Base-by-base conservation (phyloP, 2,329 filamentous ascomycete species). In the Ploettnerulaceae sp. region DNA sequence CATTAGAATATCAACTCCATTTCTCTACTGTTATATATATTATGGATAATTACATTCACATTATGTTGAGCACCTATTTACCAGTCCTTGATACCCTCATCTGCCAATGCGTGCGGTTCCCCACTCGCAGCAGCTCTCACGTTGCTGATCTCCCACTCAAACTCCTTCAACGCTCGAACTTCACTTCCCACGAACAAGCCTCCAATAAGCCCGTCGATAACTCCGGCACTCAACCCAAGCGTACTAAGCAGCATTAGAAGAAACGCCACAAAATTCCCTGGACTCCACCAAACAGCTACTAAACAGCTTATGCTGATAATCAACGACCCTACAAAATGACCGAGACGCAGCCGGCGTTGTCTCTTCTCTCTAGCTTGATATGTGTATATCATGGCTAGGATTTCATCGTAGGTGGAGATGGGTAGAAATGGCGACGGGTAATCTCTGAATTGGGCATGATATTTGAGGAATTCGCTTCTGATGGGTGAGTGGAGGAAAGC, bases 81-180 rank as follows among this genome's bases (percentile, higher is more conserved):
- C 60, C 60, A 65, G 44, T 65, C 61, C 47, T 53, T 61, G 5
- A 63, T 44, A 8, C 55, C 59, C 32, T 62, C 54, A 9, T 55
- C 47, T 22, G 34, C 38, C 32, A 59, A 43, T 11, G 32, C 41
- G 40, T 56, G 51, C 7, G 52, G 24, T 24, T 63, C 64, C 5
- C 57, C 58, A 21, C 56, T 57, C 18, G 63, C 63, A 9, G 54
- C 55, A 3, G 53, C 56, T 51, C 64, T 81, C 9, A 84, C 83
- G 62, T 86, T 90, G 40, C 71, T 71, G 20, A 97, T 82, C 67
- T 98, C 93, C 86, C 89, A 96, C 64, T 93, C 81, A 68, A 97
- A 97, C 70, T 98, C 93, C 59, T 81, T 83, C 45, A 98, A 69
- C 3, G 85, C 83, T 48, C 89, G 76, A 49, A 96, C 68, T 69